Percentiles rank a stretch among this genome's conserved stretches.
Conservation (phyloP, 768 basidiomycete species). For the Tylopilus felleus region DNA sequence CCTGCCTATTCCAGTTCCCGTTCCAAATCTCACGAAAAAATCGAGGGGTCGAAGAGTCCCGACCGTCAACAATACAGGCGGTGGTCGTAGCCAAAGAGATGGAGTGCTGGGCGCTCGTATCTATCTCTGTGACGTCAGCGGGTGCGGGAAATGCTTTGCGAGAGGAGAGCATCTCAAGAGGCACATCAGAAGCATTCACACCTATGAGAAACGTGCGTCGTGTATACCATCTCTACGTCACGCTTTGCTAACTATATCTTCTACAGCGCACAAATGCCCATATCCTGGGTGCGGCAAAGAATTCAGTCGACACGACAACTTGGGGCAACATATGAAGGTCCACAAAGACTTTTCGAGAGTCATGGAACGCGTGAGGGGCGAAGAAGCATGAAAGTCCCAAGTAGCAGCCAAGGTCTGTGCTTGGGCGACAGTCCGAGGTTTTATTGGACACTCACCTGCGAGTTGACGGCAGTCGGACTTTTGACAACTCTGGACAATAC, state of each 20-base stretch:
- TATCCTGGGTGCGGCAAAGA: conserved; percentile 78
- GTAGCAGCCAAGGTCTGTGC: conserved; percentile 15
- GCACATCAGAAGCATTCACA: conserved; percentile 85
- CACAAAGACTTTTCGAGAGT: conserved; percentile 46
- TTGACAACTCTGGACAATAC: conserved; percentile 21
- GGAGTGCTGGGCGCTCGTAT: conserved; percentile 43
- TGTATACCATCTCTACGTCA: conserved; percentile 1
- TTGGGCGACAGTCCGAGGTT: conserved; percentile 23
- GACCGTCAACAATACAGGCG: conserved; percentile 38
- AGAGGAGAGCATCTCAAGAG: conserved; percentile 89
- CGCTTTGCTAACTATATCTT: conserved; percentile 6
- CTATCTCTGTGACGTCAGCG: conserved; percentile 75
- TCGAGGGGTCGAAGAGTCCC: conserved; percentile 67
- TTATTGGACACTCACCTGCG: conserved; percentile 11
- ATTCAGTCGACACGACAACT: conserved; percentile 85
- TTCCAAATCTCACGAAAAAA: conserved; percentile 69
- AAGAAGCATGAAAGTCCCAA: conserved; percentile 11
- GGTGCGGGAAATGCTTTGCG: conserved; percentile 85
- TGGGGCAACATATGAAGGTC: conserved; percentile 85
- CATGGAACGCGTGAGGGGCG: conserved; percentile 25
- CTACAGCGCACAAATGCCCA: conserved; percentile 74
- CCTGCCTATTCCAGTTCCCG: conserved; percentile 55
- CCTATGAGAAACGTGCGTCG: conserved; percentile 83
- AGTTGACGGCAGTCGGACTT: conserved; percentile 28
- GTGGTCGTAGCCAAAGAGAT: conserved; percentile 33